Conservation (phyloP, 805 yeast species). For the Hanseniaspora taiwanica region DNA sequence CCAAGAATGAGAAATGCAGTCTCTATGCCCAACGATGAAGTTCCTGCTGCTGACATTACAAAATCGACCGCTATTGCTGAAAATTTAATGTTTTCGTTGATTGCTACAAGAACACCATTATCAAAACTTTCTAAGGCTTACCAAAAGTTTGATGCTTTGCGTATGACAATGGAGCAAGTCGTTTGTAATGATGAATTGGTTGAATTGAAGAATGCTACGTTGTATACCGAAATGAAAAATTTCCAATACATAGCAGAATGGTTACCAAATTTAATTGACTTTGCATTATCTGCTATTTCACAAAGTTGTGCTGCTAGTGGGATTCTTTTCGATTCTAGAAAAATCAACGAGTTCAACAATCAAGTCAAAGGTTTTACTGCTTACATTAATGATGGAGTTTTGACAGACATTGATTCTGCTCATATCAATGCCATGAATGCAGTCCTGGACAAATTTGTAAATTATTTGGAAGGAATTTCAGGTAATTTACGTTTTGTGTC, state of each 20-base stretch:
- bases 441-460: neutral
- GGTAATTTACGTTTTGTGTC: constrained; percentile 32
- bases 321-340: constrained; percentile 8
- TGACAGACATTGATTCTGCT: constrained; percentile 8
- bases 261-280: constrained; percentile 25
- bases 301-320: constrained; percentile 8
- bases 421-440: neutral
- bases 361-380: constrained; percentile 8
- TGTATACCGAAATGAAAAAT: constrained; percentile 7
- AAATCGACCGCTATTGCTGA: constrained; percentile 70
- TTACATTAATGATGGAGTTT: constrained; percentile 7
- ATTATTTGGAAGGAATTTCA: neutral
- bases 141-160: constrained; percentile 10
- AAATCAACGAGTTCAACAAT: constrained; percentile 11
- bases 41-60: constrained; percentile 41
- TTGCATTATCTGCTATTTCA: constrained; percentile 15
- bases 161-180: constrained; percentile 14
- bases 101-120: constrained; percentile 40
- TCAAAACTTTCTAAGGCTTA: constrained; percentile 15
- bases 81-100: constrained; percentile 46
- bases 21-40: constrained; percentile 49
- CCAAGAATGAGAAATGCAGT: constrained; percentile 67
- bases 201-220: constrained; percentile 9
- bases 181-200: constrained; percentile 9
- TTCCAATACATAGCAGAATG: constrained; percentile 14